Conservation (phyloP, 129 eudicot genomes). For the Ambrosia trifida region DNA sequence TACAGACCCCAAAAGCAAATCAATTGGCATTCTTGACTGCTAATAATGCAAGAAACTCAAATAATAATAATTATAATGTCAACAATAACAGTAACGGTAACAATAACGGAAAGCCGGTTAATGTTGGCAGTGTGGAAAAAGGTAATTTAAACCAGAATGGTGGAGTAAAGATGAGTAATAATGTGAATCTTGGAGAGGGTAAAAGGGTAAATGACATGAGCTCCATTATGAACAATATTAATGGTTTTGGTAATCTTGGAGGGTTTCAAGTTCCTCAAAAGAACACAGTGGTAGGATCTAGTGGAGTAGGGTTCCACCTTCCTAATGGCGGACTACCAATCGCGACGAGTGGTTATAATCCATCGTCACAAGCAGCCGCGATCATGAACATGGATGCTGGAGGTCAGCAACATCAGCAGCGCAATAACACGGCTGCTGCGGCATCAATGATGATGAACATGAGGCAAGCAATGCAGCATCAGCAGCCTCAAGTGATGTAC, state of each 20-base stretch:
- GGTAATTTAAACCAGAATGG: constrained; percentile 32
- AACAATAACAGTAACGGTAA: too few species aligned
- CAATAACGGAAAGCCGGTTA: constrained; percentile 11
- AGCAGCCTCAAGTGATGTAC: constrained; percentile 86
- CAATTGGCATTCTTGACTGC: constrained; percentile 40
- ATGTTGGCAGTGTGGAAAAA: constrained; percentile 43
- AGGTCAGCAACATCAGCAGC: constrained; percentile 33
- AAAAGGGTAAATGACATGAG: constrained; percentile 55
- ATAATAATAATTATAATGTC: constrained; percentile 5
- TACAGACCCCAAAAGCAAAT: not conserved
- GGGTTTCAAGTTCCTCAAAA: constrained; percentile 37
- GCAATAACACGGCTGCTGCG: constrained; percentile 28
- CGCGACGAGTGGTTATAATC: constrained; percentile 36
- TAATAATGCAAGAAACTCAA: not conserved
- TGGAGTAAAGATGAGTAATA: constrained; percentile 4
- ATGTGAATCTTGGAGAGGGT: constrained; percentile 39
- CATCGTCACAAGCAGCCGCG: constrained; percentile 50
- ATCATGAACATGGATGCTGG: constrained; percentile 48
- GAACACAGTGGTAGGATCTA: constrained; percentile 22
- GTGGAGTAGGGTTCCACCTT: constrained; percentile 36
- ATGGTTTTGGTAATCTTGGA: constrained; percentile 29
- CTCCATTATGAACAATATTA: constrained; percentile 49
- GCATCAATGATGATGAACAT: constrained; percentile 56
- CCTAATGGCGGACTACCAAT: constrained; percentile 35
- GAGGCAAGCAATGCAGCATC: constrained; percentile 33